Evolutionary conservation across 2,329 filamentous ascomycete species (phyloP), one percentile per base, ranked within the genome.

Genomic region (Allantophomopsis cytisporea): DNA sequence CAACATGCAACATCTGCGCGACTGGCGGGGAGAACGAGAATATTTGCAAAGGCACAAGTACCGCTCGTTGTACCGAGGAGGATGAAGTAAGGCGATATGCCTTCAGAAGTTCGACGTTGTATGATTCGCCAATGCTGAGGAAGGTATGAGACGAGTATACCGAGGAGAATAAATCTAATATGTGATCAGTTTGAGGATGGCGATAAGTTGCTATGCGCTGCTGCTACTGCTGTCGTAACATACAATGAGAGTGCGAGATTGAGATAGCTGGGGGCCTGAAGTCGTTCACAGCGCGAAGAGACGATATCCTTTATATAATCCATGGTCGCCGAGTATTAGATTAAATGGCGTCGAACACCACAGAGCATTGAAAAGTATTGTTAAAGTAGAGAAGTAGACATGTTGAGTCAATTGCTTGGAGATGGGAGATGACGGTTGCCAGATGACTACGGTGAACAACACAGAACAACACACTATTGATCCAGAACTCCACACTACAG

Each of bases 71-170:
- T 85, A 43, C 91, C 91, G n/a, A 98, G 76, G 2, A 96, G 73
- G 47, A 98, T 79, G 56, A 94, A 98, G 60, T 89, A 91, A 7
- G 91, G 89, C 21, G 88, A 95, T 45, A 98, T 88, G 45, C 91
- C 91, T 58, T 94, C 89, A 16, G 89, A 93, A 12, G 85, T 91
- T 44, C 80, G 76, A 40, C 87, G 76, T 32, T 73, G 68, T 49
- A 94, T 84, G 61, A 98, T 96, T 53, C 91, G 86, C 58, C 82
- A 74, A 61, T 96, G 89, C 58, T 98, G 91, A 1, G 91, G 91
- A 2, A 96, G 71, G 63, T 98, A 98, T 28, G 89, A 96, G 42
- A 94, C 64, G 45, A 95, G 68, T 51, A 96, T 88, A 41, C 89
- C 89, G 50, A 94, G 57, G 45, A 96, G 69, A 50, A 96, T 85